Base-by-base conservation (phyloP, 2,329 filamentous ascomycete genomes). In the Blumeriella jaapii region DNA sequence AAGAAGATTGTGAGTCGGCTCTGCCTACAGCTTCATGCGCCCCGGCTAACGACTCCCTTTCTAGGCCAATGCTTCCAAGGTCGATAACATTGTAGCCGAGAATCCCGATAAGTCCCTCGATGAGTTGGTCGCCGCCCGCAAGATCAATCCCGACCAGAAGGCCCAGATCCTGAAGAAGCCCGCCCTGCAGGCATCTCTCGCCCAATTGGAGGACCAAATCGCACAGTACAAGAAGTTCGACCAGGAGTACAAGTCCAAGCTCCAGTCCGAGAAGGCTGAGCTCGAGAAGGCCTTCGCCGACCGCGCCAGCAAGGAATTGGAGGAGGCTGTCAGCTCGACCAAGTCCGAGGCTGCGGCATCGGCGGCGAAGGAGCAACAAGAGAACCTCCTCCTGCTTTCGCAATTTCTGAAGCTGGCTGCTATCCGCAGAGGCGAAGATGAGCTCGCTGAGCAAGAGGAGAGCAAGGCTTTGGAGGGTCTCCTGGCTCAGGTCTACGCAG, bases 1-100 rank as follows among this genome's bases (percentile, higher is more conserved):
- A 96, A 95, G 73, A 95, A 95, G 65, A 78, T 96, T 53, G 84
- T 93, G 63, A 64, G 82, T 66, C 15, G 6, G 31, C n/a, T 3
- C 19, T 3, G 10, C 11, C 2, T 3, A 14, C 5, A 6, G 16
- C 8, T 6, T 29, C 10, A 8, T 6, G 15, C 10, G 7, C 15
- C 15, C 19, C n/a, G n/a, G n/a, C 17, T 28, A 19, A 14, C 47
- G 53, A 44, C 54, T 31, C 15, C 18, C 17, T 27, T 17, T 6
- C 34, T 36, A 84, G 78, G 66, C 70, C 55, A 77, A 78, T 57
- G 77, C 77, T 47, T 70, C 74, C 50, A 86, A 82, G 63, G 78
- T 80, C 54, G 79, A 86, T 49, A 53, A 66, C 31, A 64, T 87
- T 48, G 64, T 86, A 47, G 68, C 67, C 45, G 75, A 82, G 56